These are phyloP conservation scores for Fusarium sp. DNA, from an alignment of 2,329 filamentous ascomycete species.

Conservation along the genomic window DNA sequence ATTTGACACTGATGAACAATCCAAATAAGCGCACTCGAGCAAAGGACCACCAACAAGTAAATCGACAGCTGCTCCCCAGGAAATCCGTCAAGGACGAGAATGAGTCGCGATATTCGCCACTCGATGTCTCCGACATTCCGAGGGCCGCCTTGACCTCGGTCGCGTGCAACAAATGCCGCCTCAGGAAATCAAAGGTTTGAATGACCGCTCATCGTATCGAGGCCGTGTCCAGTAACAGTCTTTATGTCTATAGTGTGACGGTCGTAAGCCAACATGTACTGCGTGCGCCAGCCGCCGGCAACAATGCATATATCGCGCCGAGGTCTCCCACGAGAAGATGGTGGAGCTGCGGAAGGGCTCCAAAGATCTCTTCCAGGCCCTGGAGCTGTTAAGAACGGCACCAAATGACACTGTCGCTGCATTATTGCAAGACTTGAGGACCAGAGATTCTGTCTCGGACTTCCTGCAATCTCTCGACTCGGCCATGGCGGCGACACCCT, in stretches of 20 bases:
- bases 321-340: slow-evolving; percentile 26
- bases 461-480: slow-evolving; percentile 9
- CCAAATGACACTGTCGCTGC: background rate
- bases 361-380: slow-evolving; percentile 12
- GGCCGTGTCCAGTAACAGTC: slow-evolving; percentile 8
- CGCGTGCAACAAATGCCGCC: slow-evolving; percentile 29
- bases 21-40: slow-evolving; percentile 18
- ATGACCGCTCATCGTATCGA: too few relatives aligned
- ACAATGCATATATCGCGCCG: slow-evolving; percentile 26
- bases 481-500: rapidly evolving
- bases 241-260: slow-evolving; percentile 19
- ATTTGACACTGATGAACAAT: slow-evolving; percentile 12
- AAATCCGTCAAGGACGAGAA: background rate
- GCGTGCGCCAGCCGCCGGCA: slow-evolving; percentile 25
- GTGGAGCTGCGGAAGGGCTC: slow-evolving; percentile 17
- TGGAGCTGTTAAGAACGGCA: slow-evolving; percentile 12
- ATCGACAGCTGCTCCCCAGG: slow-evolving; percentile 24
- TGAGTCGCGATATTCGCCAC: slow-evolving; percentile 10
- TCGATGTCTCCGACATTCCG: slow-evolving; percentile 13
- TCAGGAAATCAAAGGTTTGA: slow-evolving; percentile 32
- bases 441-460: slow-evolving; percentile 7
- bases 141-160: slow-evolving; percentile 21
- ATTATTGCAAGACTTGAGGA: slow-evolving; percentile 1
- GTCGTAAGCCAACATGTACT: slow-evolving; percentile 26
- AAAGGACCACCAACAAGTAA: slow-evolving; percentile 19